phyloP scores from a whole-genome alignment of 1,284 basidiomycete species.

The Sanghuangporus sanghuang region DNA sequence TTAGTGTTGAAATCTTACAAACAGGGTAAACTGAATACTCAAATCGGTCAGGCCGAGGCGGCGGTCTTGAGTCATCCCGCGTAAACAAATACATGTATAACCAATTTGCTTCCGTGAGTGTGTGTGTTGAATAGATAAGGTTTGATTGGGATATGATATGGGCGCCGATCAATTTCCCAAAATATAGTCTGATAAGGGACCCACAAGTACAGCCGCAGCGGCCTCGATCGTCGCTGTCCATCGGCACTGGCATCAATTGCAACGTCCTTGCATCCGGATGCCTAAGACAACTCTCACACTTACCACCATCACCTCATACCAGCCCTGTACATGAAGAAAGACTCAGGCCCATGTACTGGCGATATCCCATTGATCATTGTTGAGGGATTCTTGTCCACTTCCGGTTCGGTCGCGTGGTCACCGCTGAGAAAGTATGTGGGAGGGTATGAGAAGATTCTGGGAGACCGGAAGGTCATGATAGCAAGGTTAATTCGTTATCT shows the following conservation, averaged over 20 bases:
- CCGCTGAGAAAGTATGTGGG: constrained; percentile 35
- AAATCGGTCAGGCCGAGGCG: too few relatives aligned
- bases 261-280: neutral
- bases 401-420: constrained; percentile 41
- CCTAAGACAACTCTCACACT: neutral
- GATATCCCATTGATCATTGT: constrained; percentile 45
- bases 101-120: neutral
- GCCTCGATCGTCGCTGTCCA: neutral
- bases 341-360: neutral
- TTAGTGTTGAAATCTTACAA: too few relatives aligned
- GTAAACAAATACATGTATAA: neutral
- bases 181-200: neutral
- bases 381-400: constrained; percentile 47
- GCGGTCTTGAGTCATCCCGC: too few relatives aligned
- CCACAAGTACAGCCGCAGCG: neutral
- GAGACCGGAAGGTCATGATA: constrained; percentile 31
- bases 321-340: neutral
- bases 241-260: neutral
- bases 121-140: neutral
- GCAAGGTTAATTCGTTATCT: constrained; percentile 29
- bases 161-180: neutral
- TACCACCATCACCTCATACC: neutral
- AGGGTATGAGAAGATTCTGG: constrained; percentile 17
- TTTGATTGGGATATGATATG: neutral
- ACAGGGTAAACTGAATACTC: too few relatives aligned